phyloP scores from a whole-genome alignment of 2,329 filamentous ascomycete species.

The Aspergillus ruber region DNA sequence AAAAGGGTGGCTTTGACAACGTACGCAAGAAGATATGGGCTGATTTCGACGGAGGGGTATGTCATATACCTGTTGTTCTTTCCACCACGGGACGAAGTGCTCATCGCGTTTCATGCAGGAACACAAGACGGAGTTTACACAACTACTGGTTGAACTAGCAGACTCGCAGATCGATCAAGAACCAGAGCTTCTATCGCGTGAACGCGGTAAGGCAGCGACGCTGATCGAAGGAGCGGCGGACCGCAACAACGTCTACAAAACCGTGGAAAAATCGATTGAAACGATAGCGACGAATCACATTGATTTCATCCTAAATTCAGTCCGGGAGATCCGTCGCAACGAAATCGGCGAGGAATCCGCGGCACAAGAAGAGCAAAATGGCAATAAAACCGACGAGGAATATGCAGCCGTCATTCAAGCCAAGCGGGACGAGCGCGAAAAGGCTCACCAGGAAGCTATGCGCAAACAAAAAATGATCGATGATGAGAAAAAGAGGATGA shows the following conservation, averaged over 20 bases:
- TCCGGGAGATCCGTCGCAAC: constrained; percentile 51
- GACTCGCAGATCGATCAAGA: constrained; percentile 58
- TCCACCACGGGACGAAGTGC: constrained; percentile 1
- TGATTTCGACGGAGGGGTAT: constrained; percentile 51
- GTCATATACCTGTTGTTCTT: constrained; percentile 12
- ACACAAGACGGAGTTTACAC: constrained; percentile 46
- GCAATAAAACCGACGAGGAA: constrained; percentile 55
- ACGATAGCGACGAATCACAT: constrained; percentile 50
- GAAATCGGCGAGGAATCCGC: constrained; percentile 55
- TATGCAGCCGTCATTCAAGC: constrained; percentile 50
- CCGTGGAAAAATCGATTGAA: constrained; percentile 51
- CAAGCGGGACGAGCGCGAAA: constrained; percentile 48
- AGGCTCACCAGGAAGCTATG: constrained; percentile 43
- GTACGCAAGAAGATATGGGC: constrained; percentile 56
- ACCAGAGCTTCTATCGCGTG: constrained; percentile 54
- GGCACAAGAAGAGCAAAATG: constrained; percentile 47
- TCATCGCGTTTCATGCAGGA: constrained; percentile 33
- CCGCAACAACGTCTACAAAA: constrained; percentile 56
- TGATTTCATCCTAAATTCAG: constrained; percentile 46
- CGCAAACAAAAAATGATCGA: constrained; percentile 49
- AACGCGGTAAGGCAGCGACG: constrained; percentile 56
- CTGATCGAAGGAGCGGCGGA: constrained; percentile 60
- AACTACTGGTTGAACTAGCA: constrained; percentile 49
- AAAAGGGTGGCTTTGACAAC: constrained; percentile 59
- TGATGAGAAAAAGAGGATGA: constrained; percentile 34